Evolutionary conservation across 495 filamentous ascomycete genomes (phyloP), one percentile per base, ranked within the genome.

Genomic region (Penicillium dipodomyicola): DNA sequence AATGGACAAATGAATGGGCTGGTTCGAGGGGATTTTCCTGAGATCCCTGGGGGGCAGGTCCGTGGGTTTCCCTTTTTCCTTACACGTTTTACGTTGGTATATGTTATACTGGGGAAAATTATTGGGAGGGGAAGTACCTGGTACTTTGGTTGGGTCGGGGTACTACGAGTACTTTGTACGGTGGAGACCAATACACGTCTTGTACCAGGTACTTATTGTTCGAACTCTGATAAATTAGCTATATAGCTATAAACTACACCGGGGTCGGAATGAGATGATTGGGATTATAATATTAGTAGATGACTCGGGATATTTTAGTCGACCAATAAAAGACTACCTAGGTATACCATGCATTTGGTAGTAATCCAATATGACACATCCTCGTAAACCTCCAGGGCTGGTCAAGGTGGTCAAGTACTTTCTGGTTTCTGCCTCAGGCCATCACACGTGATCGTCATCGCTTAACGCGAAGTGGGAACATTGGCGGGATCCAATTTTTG

Each of bases 391-490:
- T n/a, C n/a, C n/a, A n/a, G n/a, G n/a, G n/a, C n/a, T n/a, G n/a
- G n/a, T n/a, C n/a, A n/a, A n/a, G n/a, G n/a, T n/a, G n/a, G n/a
- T n/a, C n/a, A n/a, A n/a, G 54, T 40, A 41, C 27, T 30, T 25
- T 30, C 14, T 12, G 32, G 25, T 22, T 10, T 12, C 22, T 52
- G 43, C 61, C 47, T 59, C 23, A 51, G 53, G 55, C 60, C 10
- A 9, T 48, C 27, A 67, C 71, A 68, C 58, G 63, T 68, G 65
- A 65, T 64, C 68, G 68, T 62, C 56, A 69, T 74, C 73, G 73
- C 72, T 76, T 76, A 76, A 65, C 70, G 70, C 67, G 58, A 71
- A 68, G 65, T 70, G 71, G 69, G 64, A 68, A 65, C 56, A 65
- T 50, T 56, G 51, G 50, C 47, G 62, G 64, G 66, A 46, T 45